Percentiles rank a stretch among this genome's conserved stretches.
These are phyloP conservation scores for Lipomyces spencermartinsiae DNA, from an alignment of 805 yeast genomes.

Conservation along the genomic window DNA sequence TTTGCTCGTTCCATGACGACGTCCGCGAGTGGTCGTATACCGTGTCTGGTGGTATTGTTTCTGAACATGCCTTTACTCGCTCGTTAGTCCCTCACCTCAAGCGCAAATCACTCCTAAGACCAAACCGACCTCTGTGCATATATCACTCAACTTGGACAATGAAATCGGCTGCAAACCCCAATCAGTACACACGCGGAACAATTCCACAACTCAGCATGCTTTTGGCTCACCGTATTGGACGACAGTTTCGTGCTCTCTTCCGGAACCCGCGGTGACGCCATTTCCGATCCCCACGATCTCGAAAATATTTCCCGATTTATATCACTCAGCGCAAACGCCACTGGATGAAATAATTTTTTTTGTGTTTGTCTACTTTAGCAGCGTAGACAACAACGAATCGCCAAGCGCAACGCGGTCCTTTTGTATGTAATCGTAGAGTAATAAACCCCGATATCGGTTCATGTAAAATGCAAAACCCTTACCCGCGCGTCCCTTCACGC, in stretches of 20 bases:
- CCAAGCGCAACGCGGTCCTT: background rate
- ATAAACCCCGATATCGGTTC: no score
- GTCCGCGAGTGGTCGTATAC: slow-evolving; percentile 24
- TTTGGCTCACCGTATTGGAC: slow-evolving; percentile 21
- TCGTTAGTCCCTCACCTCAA: background rate
- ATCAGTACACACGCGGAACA: background rate
- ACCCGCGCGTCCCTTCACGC: no score
- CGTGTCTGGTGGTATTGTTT: slow-evolving; percentile 17
- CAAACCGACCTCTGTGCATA: slow-evolving; percentile 22
- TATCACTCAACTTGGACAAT: slow-evolving; percentile 18
- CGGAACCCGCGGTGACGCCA: slow-evolving; percentile 26
- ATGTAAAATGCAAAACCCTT: no score
- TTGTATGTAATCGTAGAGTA: background rate
- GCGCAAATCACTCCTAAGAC: background rate
- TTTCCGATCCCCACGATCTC: background rate
- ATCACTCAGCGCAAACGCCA: no score
- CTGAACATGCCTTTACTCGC: slow-evolving; percentile 25
- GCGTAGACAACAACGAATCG: background rate
- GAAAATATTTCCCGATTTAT: background rate
- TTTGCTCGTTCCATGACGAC: slow-evolving; percentile 24
- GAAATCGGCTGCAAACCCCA: slow-evolving; percentile 25
- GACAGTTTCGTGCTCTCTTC: slow-evolving; percentile 26
- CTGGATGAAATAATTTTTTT: no score
- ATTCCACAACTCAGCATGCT: background rate
- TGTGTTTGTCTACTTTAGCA: no score